phyloP scores from a whole-genome alignment of 805 yeast genomes.

The Wickerhamomyces chambardii region DNA sequence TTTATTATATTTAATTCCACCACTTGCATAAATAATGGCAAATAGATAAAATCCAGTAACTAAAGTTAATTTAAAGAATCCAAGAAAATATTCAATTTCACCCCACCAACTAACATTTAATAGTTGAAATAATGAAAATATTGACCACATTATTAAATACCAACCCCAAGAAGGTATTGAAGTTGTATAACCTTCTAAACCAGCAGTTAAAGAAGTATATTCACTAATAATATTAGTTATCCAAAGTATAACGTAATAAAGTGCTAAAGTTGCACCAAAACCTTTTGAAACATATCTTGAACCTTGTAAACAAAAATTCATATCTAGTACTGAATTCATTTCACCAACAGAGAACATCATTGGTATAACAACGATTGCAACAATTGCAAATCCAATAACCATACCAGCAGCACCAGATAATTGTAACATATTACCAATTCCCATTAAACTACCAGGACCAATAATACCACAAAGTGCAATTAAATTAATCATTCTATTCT shows the following conservation, averaged over 20 bases:
- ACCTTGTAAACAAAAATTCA: constrained; percentile 44
- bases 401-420: constrained; percentile 47
- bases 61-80: constrained; percentile 39
- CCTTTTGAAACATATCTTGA: constrained; percentile 43
- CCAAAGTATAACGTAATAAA: constrained; percentile 50
- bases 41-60: constrained; percentile 41
- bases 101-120: constrained; percentile 48
- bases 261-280: constrained; percentile 47
- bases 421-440: constrained; percentile 41
- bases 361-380: constrained; percentile 43
- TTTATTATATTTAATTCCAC: constrained; percentile 24
- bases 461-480: constrained; percentile 49
- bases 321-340: constrained; percentile 41
- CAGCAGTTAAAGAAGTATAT: constrained; percentile 37
- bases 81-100: constrained; percentile 47
- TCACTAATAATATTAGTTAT: constrained; percentile 16
- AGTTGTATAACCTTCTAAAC: constrained; percentile 26
- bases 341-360: constrained; percentile 55
- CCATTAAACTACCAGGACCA: constrained; percentile 52
- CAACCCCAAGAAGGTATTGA: constrained; percentile 48
- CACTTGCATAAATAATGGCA: constrained; percentile 33
- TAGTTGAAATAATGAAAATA: constrained; percentile 39
- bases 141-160: constrained; percentile 42
- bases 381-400: constrained; percentile 34
- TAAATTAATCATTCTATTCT: constrained; percentile 41